Conservation (phyloP, 768 basidiomycete species). For the Hygrophoropsis aurantiaca region DNA sequence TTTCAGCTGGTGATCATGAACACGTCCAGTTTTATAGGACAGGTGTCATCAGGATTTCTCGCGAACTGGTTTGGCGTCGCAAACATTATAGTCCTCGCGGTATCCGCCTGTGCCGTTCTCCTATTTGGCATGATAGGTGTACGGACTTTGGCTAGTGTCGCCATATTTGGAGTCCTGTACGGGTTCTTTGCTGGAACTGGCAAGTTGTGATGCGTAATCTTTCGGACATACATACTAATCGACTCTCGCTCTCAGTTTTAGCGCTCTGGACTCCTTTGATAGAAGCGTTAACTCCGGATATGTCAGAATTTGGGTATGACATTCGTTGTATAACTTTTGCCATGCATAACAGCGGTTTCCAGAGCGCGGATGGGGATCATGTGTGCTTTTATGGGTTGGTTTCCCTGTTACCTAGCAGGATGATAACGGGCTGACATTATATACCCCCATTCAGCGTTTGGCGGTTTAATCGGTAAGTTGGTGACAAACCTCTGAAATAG, state of each 20-base stretch:
- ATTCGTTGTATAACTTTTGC: no score
- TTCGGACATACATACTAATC: not conserved
- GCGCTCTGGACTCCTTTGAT: conserved; percentile 44
- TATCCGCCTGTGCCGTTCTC: conserved; percentile 36
- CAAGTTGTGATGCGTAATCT: conserved; percentile 17
- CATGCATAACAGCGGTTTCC: not conserved
- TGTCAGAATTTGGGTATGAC: conserved; percentile 52
- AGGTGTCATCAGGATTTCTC: conserved; percentile 48
- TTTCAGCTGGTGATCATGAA: conserved; percentile 57
- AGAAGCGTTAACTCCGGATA: conserved; percentile 41
- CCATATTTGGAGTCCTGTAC: conserved; percentile 45
- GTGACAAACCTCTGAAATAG: not conserved
- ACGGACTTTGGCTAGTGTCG: conserved; percentile 36
- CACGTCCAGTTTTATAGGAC: conserved; percentile 51
- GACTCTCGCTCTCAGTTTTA: conserved; percentile 29
- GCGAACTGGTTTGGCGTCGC: conserved; percentile 44
- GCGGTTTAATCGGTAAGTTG: conserved; percentile 19
- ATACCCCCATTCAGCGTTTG: conserved; percentile 13
- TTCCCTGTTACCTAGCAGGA: conserved; percentile 2
- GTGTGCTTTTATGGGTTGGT: conserved; percentile 46
- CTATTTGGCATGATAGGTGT: conserved; percentile 51
- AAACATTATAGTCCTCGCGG: conserved; percentile 34
- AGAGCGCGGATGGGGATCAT: conserved; percentile 49
- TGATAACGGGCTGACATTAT: no score
- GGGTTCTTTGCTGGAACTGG: conserved; percentile 54